A percentile compares a stretch with the other conserved stretches of the same genome.
These are phyloP conservation scores for Skeletonema costatum DNA, from an alignment of 108 stramenopile species.

Conservation along the genomic window DNA sequence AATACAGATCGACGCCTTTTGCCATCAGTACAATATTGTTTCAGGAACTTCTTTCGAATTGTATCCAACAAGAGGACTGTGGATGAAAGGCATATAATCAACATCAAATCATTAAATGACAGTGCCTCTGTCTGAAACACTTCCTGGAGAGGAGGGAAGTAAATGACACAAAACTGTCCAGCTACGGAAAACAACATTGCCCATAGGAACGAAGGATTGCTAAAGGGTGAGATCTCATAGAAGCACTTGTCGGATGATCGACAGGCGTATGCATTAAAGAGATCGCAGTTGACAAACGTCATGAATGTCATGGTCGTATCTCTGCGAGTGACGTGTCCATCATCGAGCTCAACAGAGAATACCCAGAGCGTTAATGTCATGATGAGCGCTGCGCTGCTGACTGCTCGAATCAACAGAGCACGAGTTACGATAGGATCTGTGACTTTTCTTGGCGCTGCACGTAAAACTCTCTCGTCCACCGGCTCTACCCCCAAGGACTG, in stretches of 20 bases:
- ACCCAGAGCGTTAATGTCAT: slow-evolving; percentile 86
- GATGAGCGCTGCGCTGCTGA: slow-evolving; percentile 88
- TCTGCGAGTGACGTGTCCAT: slow-evolving; percentile 76
- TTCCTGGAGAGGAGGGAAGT: slow-evolving; percentile 88
- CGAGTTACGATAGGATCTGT: slow-evolving; percentile 90
- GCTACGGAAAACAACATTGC: slow-evolving; percentile 82
- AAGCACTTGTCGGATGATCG: slow-evolving; percentile 82
- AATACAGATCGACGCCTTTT: slow-evolving; percentile 24
- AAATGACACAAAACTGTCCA: slow-evolving; percentile 93
- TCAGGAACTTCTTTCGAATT: slow-evolving; percentile 87
- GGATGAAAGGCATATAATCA: slow-evolving; percentile 80
- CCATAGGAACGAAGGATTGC: slow-evolving; percentile 90
- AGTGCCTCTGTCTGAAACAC: slow-evolving; percentile 96
- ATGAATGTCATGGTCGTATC: slow-evolving; percentile 99
- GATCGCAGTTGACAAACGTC: slow-evolving; percentile 96
- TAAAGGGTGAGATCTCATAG: slow-evolving; percentile 77
- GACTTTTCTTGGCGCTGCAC: slow-evolving; percentile 86
- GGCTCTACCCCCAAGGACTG: slow-evolving; percentile 94
- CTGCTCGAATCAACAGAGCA: slow-evolving; percentile 80
- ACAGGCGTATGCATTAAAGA: slow-evolving; percentile 95
- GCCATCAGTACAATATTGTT: slow-evolving; percentile 68
- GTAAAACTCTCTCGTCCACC: slow-evolving; percentile 81
- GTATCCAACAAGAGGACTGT: slow-evolving; percentile 87
- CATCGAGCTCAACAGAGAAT: slow-evolving; percentile 87
- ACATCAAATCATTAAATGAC: slow-evolving; percentile 71